Percentiles rank a stretch among this genome's conserved stretches.
phyloP scores from a whole-genome alignment of 768 basidiomycete genomes.

The Pleurotus tuoliensis region DNA sequence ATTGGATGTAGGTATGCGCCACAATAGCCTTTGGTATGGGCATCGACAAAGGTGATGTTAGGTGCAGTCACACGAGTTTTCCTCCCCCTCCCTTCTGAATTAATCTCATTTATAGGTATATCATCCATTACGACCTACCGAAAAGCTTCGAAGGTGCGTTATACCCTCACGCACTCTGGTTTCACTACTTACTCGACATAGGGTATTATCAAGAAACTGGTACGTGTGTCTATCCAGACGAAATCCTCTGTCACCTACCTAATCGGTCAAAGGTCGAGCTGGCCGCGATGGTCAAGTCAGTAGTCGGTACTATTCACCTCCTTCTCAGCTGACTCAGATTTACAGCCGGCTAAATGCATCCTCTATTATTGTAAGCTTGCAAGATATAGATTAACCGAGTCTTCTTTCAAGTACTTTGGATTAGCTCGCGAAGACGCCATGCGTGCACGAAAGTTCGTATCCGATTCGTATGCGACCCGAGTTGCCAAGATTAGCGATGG shows the following conservation, averaged over 20 bases:
- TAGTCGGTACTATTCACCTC: neutral
- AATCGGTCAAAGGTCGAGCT: constrained; percentile 52
- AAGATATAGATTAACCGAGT: neutral
- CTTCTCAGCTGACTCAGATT: neutral
- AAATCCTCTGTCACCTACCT: neutral
- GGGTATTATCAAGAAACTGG: constrained; percentile 90
- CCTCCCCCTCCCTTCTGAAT: neutral
- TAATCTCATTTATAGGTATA: constrained; percentile 40
- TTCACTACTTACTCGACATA: constrained; percentile 19
- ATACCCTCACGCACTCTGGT: neutral
- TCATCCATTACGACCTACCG: constrained; percentile 79
- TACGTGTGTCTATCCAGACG: constrained; percentile 18
- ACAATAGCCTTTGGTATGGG: constrained; percentile 87
- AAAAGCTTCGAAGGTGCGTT: constrained; percentile 75
- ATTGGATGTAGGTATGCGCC: constrained; percentile 56
- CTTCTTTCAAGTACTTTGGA: neutral
- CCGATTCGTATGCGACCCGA: constrained; percentile 42
- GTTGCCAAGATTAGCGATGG: constrained; percentile 41
- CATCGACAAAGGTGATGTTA: constrained; percentile 78
- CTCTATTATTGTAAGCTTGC: constrained; percentile 69
- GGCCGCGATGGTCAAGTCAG: constrained; percentile 73
- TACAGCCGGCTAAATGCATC: constrained; percentile 74
- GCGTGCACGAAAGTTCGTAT: constrained; percentile 50
- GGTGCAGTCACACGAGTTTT: constrained; percentile 33
- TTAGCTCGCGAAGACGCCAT: constrained; percentile 74